phyloP scores from a whole-genome alignment of 2,329 filamentous ascomycete species.

The Hortaea sp. region DNA sequence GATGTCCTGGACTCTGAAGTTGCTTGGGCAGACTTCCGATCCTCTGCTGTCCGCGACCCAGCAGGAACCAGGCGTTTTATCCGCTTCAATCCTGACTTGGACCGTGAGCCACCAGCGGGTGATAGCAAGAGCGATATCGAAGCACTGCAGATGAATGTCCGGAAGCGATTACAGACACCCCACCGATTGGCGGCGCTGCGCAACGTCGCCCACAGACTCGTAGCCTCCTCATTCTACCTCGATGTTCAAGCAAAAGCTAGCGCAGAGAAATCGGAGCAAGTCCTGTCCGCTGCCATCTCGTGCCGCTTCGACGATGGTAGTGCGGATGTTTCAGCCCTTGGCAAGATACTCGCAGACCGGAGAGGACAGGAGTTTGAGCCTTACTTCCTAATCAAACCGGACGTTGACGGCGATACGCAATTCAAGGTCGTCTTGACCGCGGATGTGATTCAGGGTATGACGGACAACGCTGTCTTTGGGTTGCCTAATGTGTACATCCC shows the following conservation, averaged over 20 bases:
- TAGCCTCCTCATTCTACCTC: constrained; percentile 31
- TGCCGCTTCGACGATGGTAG: constrained; percentile 27
- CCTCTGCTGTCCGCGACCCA: constrained; percentile 16
- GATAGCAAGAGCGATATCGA: constrained; percentile 27
- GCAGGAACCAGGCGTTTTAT: constrained; percentile 22
- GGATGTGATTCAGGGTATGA: constrained; percentile 21
- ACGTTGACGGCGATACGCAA: constrained; percentile 11
- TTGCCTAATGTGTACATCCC: constrained; percentile 23
- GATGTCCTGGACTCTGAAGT: constrained; percentile 27
- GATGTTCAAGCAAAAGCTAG: constrained; percentile 24
- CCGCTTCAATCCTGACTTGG: constrained; percentile 26
- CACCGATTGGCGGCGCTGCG: constrained; percentile 20
- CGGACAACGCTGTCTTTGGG: constrained; percentile 19
- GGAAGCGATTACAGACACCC: constrained; percentile 18
- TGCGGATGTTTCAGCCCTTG: constrained; percentile 22
- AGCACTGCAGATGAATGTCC: constrained; percentile 23
- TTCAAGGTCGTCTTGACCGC: constrained; percentile 17
- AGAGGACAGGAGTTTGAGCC: constrained; percentile 24
- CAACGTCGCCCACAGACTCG: constrained; percentile 25
- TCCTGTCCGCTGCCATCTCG: constrained; percentile 21
- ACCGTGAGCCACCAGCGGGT: constrained; percentile 21
- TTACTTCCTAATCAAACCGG: constrained; percentile 23
- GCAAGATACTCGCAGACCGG: constrained; percentile 18
- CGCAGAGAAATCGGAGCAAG: constrained; percentile 21
- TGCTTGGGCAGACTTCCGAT: constrained; percentile 26